Evolutionary conservation across 164 flowering plant species (phyloP).

Genomic region (Paratinospora sagittata): DNA sequence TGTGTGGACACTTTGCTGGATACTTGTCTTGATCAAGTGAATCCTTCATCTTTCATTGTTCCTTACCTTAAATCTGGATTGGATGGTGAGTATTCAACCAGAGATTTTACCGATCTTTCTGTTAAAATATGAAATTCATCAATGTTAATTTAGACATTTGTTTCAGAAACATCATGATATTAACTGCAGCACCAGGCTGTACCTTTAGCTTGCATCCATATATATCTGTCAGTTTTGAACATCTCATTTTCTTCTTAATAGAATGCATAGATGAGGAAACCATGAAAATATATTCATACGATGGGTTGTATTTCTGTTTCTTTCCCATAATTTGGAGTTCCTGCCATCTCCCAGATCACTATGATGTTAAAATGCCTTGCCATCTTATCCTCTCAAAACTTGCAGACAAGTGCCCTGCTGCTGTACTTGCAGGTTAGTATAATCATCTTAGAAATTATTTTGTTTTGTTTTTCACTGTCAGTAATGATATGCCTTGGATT

Average conservation of each 20-base stretch:
- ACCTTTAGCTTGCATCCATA: neutral
- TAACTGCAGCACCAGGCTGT: neutral
- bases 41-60: conserved; percentile 94
- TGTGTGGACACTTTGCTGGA: conserved; percentile 95
- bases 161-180: neutral
- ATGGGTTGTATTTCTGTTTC: neutral
- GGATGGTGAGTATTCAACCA: conserved; percentile 53
- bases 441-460: neutral
- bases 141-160: neutral
- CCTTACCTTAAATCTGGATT: conserved; percentile 95
- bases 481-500: neutral
- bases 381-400: conserved; percentile 98
- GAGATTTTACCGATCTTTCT: neutral
- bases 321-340: conserved; percentile 4
- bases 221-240: neutral
- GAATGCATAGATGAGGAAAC: neutral
- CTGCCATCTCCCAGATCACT: conserved; percentile 61
- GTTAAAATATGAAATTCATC: neutral
- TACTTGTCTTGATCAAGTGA: conserved; percentile 95
- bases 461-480: neutral
- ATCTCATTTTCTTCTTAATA: neutral
- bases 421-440: conserved; percentile 84
- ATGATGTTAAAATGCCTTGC: conserved; percentile 99
- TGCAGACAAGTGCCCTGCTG: conserved; percentile 93
- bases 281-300: neutral